Evolutionary conservation across 495 filamentous ascomycete genomes (phyloP).

Genomic region (Tricharina praecox): DNA sequence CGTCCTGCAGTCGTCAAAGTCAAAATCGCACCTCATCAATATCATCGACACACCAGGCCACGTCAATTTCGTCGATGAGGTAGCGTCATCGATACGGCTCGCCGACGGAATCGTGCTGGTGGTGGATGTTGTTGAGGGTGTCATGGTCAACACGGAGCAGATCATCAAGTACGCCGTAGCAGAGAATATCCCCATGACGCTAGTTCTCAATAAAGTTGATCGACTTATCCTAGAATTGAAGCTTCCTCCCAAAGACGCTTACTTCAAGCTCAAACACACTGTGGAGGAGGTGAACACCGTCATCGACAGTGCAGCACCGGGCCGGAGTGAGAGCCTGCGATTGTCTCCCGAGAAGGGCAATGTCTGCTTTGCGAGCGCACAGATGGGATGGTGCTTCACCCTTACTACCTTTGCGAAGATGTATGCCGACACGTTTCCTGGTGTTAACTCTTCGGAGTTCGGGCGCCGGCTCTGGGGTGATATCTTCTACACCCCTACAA

Average conservation of each 20-base stretch:
- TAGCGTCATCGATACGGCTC: slow-evolving; percentile 70
- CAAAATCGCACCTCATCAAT: slow-evolving; percentile 93
- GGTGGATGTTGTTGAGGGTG: slow-evolving; percentile 94
- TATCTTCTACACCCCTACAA: slow-evolving; percentile 83
- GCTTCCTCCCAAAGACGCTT: slow-evolving; percentile 85
- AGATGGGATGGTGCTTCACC: slow-evolving; percentile 94
- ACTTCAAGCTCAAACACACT: slow-evolving; percentile 96
- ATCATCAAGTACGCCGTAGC: slow-evolving; percentile 90
- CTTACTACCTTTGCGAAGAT: slow-evolving; percentile 83
- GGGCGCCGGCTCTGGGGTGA: slow-evolving; percentile 79
- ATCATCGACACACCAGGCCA: slow-evolving; percentile 93
- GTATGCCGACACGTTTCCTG: slow-evolving; percentile 79
- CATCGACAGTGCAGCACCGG: slow-evolving; percentile 76
- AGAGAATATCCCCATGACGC: slow-evolving; percentile 70
- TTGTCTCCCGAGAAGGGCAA: slow-evolving; percentile 94
- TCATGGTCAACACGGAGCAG: slow-evolving; percentile 89
- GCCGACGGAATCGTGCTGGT: slow-evolving; percentile 86
- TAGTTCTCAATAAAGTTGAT: slow-evolving; percentile 96
- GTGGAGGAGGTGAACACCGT: slow-evolving; percentile 93
- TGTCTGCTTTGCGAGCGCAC: slow-evolving; percentile 81
- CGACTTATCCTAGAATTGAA: slow-evolving; percentile 87
- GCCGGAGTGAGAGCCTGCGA: slow-evolving; percentile 59
- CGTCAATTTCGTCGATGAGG: slow-evolving; percentile 95
- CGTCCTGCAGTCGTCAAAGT: slow-evolving; percentile 67
- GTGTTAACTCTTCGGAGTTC: slow-evolving; percentile 64